Evolutionary conservation across 1,284 basidiomycete genomes (phyloP).

Genomic region (Heterobasidion annosum): DNA sequence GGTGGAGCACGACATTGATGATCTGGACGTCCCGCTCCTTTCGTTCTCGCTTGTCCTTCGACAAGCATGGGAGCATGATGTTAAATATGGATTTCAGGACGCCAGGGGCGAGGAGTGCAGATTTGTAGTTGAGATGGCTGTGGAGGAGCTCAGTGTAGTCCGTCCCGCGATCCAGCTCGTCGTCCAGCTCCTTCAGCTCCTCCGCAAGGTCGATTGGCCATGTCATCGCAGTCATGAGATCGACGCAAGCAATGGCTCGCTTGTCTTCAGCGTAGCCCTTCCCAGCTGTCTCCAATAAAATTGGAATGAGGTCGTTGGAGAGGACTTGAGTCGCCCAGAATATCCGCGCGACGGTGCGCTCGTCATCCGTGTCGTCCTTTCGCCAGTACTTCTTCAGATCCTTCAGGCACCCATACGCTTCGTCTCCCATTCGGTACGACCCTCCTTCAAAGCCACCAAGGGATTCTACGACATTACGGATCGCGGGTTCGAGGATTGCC

Average conservation of each 20-base stretch:
- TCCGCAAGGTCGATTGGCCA: slow-evolving; percentile 94
- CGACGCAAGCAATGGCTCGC: slow-evolving; percentile 78
- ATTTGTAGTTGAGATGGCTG: slow-evolving; percentile 85
- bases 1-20: slow-evolving; percentile 81
- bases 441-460: slow-evolving; percentile 65
- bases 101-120: slow-evolving; percentile 56
- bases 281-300: slow-evolving; percentile 73
- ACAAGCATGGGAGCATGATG: slow-evolving; percentile 61
- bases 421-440: slow-evolving; percentile 77
- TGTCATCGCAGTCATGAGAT: slow-evolving; percentile 90
- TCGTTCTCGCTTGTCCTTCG: slow-evolving; percentile 54
- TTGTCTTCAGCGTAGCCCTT: slow-evolving; percentile 75
- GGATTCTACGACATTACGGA: slow-evolving; percentile 66
- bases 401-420: slow-evolving; percentile 77
- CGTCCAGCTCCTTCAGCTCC: slow-evolving; percentile 85
- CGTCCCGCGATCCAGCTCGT: slow-evolving; percentile 62
- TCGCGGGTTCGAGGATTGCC: slow-evolving; percentile 52
- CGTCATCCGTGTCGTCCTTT: slow-evolving; percentile 91
- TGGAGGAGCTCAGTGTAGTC: slow-evolving; percentile 81
- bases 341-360: slow-evolving; percentile 87
- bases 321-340: slow-evolving; percentile 81
- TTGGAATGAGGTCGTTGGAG: slow-evolving; percentile 77
- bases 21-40: slow-evolving; percentile 77
- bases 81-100: slow-evolving; percentile 63
- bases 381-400: slow-evolving; percentile 94